Evolutionary conservation across 345 rosid species (phyloP), one percentile per base, ranked within the genome.

Genomic region (Euphorbia pulcherrima): DNA sequence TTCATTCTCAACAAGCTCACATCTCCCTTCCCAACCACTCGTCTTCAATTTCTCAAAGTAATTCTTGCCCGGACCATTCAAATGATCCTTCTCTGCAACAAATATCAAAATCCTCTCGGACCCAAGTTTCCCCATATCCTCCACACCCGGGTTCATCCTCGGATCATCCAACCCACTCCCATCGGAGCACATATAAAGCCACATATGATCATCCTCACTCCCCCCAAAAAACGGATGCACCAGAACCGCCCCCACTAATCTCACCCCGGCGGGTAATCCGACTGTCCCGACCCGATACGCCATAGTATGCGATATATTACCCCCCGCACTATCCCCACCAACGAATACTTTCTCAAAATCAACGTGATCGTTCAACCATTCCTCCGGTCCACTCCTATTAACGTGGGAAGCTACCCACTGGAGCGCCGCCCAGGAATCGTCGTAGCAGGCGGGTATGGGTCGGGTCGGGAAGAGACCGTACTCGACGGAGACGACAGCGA

Each of bases 211-310:
- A 37, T 75, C 85, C 35, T 75, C 75, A 1, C 74, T 67, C 6
- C 85, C 83, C 1, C 83, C 82, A 35, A 81, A 84, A 69, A 41
- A 84, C 0, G 84, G 85, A 65, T 82, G 88, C 59, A 77, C 78
- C 72, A 84, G 20, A 14, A 76, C 66, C 66, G 60, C 44, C 37
- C 88, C 88, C 2, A 46, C 68, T 5, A 84, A 26, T 21, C 48
- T 62, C 18, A 64, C 70, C 3, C 79, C 69, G 16, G 2, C 64
- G 2, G 70, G 76, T 33, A 79, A 68, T 68, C 81, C 79, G 1
- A 33, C 52, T 9, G 57, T 24, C 67, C 86, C 80, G 57, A 69
- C 63, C 69, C 79, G 79, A 46, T 73, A 72, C 0, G 78, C 77
- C 37, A 78, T 4, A 17, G 65, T 74, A 18, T 68, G 71, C 2